Evolutionary conservation across 2,329 filamentous ascomycete species (phyloP).

Genomic region (Endoconidiophora laricicola): DNA sequence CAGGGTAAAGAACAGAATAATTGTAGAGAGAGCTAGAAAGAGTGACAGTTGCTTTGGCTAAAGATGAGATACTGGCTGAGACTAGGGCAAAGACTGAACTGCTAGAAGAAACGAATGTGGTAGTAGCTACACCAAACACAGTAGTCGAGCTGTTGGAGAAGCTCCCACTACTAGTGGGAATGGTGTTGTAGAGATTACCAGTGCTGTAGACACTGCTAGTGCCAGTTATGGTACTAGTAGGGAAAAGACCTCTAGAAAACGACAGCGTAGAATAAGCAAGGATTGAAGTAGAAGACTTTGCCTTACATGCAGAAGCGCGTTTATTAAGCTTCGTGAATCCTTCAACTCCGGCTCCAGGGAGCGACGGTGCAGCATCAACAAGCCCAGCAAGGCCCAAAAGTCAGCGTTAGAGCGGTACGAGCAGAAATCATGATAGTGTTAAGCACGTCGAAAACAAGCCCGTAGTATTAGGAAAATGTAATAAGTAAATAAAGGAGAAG

Average conservation of each 20-base stretch:
- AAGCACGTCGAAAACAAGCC: background rate
- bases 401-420: background rate
- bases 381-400: background rate
- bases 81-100: background rate
- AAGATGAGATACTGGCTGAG: background rate
- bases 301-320: constrained; percentile 1
- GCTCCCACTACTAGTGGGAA: too few relatives aligned
- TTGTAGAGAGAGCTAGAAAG: background rate
- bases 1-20: background rate
- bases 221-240: too few relatives aligned
- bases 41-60: background rate
- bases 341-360: too few relatives aligned
- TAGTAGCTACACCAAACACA: background rate
- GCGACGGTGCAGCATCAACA: background rate
- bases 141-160: background rate
- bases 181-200: too few relatives aligned
- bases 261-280: background rate
- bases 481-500: background rate
- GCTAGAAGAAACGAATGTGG: background rate
- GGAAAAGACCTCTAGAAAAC: background rate
- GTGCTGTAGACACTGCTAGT: background rate
- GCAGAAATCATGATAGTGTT: background rate
- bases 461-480: background rate
- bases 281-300: background rate
- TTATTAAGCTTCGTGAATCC: too few relatives aligned